These are phyloP conservation scores for Fusarium decemcellulare DNA, from an alignment of 2,329 filamentous ascomycete species.

Conservation along the genomic window DNA sequence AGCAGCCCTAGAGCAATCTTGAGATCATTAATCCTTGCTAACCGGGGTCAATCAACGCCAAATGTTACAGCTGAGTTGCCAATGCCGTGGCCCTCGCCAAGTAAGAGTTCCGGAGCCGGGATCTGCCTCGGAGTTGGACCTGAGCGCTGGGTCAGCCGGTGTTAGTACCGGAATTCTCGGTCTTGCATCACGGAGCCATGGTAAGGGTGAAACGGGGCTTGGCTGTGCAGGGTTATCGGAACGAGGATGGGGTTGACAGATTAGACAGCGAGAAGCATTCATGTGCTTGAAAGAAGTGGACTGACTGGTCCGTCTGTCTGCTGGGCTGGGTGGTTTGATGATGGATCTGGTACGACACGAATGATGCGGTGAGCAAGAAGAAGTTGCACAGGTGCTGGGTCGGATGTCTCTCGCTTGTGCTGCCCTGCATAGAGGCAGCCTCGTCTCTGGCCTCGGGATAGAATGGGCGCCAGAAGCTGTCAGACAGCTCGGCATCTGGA, in stretches of 20 bases:
- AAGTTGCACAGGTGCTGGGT: conserved; percentile 3
- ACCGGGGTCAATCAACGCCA: too few species aligned
- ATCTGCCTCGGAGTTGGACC: not conserved
- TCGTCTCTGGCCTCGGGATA: not conserved
- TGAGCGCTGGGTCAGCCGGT: conserved; percentile 8
- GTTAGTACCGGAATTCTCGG: not conserved
- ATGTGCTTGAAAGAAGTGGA: conserved; percentile 22
- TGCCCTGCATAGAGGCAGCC: conserved; percentile 28
- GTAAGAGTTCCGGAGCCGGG: too few species aligned
- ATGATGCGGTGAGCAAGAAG: conserved; percentile 34
- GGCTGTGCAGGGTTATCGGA: conserved; percentile 7
- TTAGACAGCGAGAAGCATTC: conserved; percentile 23
- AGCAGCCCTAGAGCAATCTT: too few species aligned
- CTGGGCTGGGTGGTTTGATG: conserved; percentile 9
- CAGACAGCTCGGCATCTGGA: conserved; percentile 10
- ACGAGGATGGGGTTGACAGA: conserved; percentile 7
- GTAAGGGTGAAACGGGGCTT: not conserved
- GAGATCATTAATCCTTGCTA: too few species aligned
- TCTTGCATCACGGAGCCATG: conserved; percentile 3
- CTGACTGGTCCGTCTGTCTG: conserved; percentile 16
- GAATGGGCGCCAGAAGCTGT: conserved; percentile 3
- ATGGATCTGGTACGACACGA: conserved; percentile 31
- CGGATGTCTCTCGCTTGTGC: conserved; percentile 28
- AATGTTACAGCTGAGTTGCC: too few species aligned
- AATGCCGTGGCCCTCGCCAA: too few species aligned